Base-by-base conservation (phyloP, 371 early-diverging fungal species). In the Apophysomyces elegans region DNA sequence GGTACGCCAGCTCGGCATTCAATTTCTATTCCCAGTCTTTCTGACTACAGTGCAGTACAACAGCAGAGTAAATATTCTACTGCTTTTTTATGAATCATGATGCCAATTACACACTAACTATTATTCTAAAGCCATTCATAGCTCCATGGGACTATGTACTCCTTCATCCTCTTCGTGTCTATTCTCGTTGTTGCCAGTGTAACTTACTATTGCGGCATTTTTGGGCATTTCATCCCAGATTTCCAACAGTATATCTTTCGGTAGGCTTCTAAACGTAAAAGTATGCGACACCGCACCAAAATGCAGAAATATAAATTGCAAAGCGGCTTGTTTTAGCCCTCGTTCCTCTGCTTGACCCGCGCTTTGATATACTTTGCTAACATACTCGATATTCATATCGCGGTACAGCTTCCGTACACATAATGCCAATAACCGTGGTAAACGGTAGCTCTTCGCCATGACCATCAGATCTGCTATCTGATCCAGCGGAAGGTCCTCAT, bases 271-370 rank as follows among this genome's bases (percentile, higher is more conserved):
- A 61, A 90, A 89, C 3, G 76, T 85, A 1, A 58, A 54, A 2
- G 88, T 88, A 60, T 82, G 85, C 41, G 79, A 80, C 16, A 91
- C 86, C 4, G 80, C 80, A 9, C 91, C 90, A 79, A 88, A 91
- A 63, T 87, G 83, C 26, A 79, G 75, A 66, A 88, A 84, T 67
- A 90, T 88, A 65, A 81, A 87, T 65, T 83, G 78, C 16, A 89
- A 66, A 2, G 86, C 76, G 7, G 79, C 72, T 44, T 86, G 84
- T 41, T 84, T 82, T n/a, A 91, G 74, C 11, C 88, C 88, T 46
- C 68, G 72, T 66, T 89, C 87, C 6, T 81, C 83, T 18, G 86
- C 82, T 35, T 81, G 62, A 32, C 81, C 78, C 8, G 91, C 89
- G 56, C 78, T 64, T 44, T 86, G 84, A 64, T 85, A 91, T 7